phyloP scores from a whole-genome alignment of 1,139 yeast species.

The Magnusiomyces suaveolens region DNA sequence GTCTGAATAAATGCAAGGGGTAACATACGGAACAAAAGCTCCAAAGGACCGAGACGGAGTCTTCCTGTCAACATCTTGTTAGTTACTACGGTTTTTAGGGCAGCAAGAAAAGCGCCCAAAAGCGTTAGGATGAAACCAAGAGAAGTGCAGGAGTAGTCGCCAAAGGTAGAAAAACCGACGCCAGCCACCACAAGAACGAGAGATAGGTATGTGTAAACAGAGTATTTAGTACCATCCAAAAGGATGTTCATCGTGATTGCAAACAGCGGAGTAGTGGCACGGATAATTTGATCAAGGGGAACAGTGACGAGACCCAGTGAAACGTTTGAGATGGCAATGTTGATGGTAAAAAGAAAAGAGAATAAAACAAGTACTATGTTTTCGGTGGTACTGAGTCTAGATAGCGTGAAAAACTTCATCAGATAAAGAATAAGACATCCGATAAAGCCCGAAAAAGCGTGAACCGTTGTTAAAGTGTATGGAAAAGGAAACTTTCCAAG shows the following conservation, averaged over 20 bases:
- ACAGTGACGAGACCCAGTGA: conserved; percentile 25
- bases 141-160: conserved; percentile 22
- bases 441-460: conserved; percentile 22
- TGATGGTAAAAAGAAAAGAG: conserved; percentile 24
- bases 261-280: conserved; percentile 26
- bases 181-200: conserved; percentile 18
- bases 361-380: conserved; percentile 20
- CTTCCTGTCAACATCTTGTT: conserved; percentile 23
- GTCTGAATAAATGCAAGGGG: conserved; percentile 24
- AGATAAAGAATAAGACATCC: conserved; percentile 21
- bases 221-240: conserved; percentile 19
- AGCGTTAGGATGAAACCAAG: conserved; percentile 23
- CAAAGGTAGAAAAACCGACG: conserved; percentile 20
- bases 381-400: conserved; percentile 19
- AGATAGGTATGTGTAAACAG: conserved; percentile 21
- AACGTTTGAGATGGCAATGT: conserved; percentile 25
- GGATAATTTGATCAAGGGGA: conserved; percentile 25
- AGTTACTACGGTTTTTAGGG: conserved; percentile 24
- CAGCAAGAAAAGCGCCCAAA: conserved; percentile 23
- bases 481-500: conserved; percentile 26
- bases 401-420: conserved; percentile 19
- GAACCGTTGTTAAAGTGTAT: conserved; percentile 22
- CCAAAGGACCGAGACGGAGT: conserved; percentile 22
- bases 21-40: conserved; percentile 24
- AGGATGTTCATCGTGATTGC: conserved; percentile 22